A percentile compares a stretch with the other conserved stretches of the same genome.
These are phyloP conservation scores for Pterula multifida DNA, from an alignment of 1,284 basidiomycete species.

Conservation along the genomic window DNA sequence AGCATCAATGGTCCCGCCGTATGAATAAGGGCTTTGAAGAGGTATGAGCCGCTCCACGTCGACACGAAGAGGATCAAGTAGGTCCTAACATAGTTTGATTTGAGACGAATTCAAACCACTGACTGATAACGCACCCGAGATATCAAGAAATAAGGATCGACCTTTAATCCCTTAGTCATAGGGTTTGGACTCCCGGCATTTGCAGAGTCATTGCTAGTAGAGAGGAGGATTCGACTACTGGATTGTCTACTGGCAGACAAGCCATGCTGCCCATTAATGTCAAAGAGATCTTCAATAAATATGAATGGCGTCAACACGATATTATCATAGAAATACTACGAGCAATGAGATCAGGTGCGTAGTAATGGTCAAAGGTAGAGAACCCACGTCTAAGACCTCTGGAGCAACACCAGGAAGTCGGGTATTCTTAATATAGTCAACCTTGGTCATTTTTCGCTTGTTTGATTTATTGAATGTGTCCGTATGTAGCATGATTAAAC, in stretches of 20 bases:
- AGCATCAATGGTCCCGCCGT: conserved; percentile 55
- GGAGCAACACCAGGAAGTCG: conserved; percentile 74
- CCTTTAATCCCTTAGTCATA: conserved; percentile 45
- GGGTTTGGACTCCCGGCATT: conserved; percentile 24
- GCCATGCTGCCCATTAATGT: conserved; percentile 47
- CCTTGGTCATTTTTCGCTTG: conserved; percentile 94
- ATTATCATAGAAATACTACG: conserved; percentile 91
- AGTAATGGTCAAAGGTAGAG: conserved; percentile 9
- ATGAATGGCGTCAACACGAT: conserved; percentile 92
- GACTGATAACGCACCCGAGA: conserved; percentile 47
- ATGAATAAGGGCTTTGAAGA: conserved; percentile 61
- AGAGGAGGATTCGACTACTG: conserved; percentile 27
- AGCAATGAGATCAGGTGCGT: neutral
- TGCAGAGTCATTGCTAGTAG: conserved; percentile 23
- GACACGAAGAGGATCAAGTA: conserved; percentile 67
- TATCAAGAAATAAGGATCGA: conserved; percentile 91
- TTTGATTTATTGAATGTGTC: conserved; percentile 98
- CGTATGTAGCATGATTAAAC: conserved; percentile 97
- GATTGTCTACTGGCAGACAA: conserved; percentile 23
- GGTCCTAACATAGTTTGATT: conserved; percentile 42
- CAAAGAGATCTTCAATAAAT: conserved; percentile 83
- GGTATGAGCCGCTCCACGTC: conserved; percentile 59
- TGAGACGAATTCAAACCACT: no score
- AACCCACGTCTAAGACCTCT: conserved; percentile 74
- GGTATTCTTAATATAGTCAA: conserved; percentile 88